Percentiles rank a stretch among this genome's conserved stretches.
Conservation (phyloP, 2,329 filamentous ascomycete genomes). For the Alternaria brassicicola region DNA sequence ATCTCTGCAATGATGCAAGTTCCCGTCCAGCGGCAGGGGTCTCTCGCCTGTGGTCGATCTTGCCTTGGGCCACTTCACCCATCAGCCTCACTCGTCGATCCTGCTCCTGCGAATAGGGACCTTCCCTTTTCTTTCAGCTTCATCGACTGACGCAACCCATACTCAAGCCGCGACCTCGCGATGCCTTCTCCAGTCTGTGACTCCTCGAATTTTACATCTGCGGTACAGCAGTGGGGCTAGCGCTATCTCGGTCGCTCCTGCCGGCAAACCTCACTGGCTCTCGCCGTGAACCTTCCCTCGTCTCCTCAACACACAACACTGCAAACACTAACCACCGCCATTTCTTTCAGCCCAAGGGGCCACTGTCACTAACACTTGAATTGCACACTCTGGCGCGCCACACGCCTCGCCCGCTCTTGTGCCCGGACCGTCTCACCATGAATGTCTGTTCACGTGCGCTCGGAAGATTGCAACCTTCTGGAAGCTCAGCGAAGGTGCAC, state of each 20-base stretch:
- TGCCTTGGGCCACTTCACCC: conserved; percentile 21
- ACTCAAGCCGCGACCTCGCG: conserved; percentile 6
- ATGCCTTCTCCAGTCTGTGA: conserved; percentile 1
- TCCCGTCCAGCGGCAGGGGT: conserved; percentile 27
- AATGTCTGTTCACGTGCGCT: conserved; percentile 23
- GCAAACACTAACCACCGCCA: conserved; percentile 10
- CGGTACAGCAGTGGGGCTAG: conserved; percentile 9
- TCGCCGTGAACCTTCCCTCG: conserved; percentile 16
- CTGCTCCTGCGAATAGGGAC: conserved; percentile 21
- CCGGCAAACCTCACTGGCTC: conserved; percentile 39
- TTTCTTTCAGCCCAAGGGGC: conserved; percentile 9
- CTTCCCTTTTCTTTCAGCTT: neutral
- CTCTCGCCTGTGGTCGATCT: conserved; percentile 18
- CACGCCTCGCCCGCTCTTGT: conserved; percentile 8
- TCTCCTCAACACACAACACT: conserved; percentile 23
- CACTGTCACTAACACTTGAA: conserved; percentile 9
- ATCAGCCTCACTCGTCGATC: conserved; percentile 48
- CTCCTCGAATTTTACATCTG: conserved; percentile 15
- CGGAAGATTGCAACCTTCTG: conserved; percentile 23
- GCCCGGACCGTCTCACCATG: conserved; percentile 7
- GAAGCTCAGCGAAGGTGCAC: conserved; percentile 20
- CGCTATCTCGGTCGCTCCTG: conserved; percentile 23
- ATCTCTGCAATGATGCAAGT: conserved; percentile 38
- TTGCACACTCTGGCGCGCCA: conserved; percentile 11
- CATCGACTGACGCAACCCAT: neutral